Evolutionary conservation across 352 stramenopile species (phyloP), one percentile per base, ranked within the genome.

Genomic region (Phytophthora hibernalis): DNA sequence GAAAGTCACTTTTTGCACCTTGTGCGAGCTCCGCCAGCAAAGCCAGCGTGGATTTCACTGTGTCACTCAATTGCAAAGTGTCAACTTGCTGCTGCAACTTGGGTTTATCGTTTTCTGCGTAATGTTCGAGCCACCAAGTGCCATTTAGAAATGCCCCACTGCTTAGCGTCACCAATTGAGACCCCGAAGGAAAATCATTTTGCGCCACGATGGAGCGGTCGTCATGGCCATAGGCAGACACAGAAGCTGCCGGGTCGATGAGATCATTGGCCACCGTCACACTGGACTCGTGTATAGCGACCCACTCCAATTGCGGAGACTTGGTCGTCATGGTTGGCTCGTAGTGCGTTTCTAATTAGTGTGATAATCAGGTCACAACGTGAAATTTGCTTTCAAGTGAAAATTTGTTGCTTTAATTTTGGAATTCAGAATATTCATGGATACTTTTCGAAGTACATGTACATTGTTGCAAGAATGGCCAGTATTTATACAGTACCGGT

Each of bases 181-280:
- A 45, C 35, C 55, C 72, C 4, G 62, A 13, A 5, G 64, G 22
- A 20, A 91, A 60, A 18, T 68, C 61, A n/a, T 52, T 53, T 16
- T 55, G 67, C 44, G 80, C 76, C 31, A 80, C 74, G 47, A 92
- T 90, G 20, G 80, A 78, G 16, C 80, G 77, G 12, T 92, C 82
- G 0, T 65, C 69, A 10, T 72, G 61, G 15, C 68, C 73, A 26
- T 72, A 81, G 8, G 24, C 60, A 53, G 54, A 62, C 0, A 56
- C 33, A 45, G 59, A 35, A 38, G 71, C 76, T n/a, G 78, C 58
- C 1, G 80, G 78, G 28, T 92, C 72, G 30, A 92, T 68, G 9
- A 60, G 54, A 20, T 70, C 59, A 11, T 64, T 54, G 0, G 61
- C 49, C 10, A 90, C 76, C 22, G 57, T 49, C 59, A 82, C 80